Evolutionary conservation across 2,329 filamentous ascomycete species (phyloP).

Genomic region (Diaporthe helianthi): DNA sequence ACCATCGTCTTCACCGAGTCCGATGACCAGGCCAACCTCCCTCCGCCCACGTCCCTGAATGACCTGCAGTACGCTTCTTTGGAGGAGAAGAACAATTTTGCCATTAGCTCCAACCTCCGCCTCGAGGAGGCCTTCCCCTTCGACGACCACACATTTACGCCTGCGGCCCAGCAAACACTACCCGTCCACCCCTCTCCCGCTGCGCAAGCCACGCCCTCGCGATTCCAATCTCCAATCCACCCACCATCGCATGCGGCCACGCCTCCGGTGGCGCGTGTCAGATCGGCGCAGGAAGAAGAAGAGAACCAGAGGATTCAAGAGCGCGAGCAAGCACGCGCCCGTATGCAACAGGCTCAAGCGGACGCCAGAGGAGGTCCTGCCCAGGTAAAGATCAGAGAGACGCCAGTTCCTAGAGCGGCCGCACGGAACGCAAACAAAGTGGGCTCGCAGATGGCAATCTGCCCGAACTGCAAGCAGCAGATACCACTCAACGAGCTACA

Average conservation of each 20-base stretch:
- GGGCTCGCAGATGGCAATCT: slow-evolving; percentile 73
- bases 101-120: slow-evolving; percentile 79
- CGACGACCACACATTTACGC: slow-evolving; percentile 64
- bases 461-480: slow-evolving; percentile 91
- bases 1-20: slow-evolving; percentile 90
- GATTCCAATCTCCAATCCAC: slow-evolving; percentile 40
- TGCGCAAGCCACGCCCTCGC: slow-evolving; percentile 44
- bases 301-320: slow-evolving; percentile 70
- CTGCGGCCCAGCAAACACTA: slow-evolving; percentile 48
- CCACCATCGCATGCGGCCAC: slow-evolving; percentile 46
- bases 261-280: slow-evolving; percentile 44
- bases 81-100: slow-evolving; percentile 92
- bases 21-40: slow-evolving; percentile 85
- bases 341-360: slow-evolving; percentile 79
- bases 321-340: slow-evolving; percentile 63
- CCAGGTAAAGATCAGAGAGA: slow-evolving; percentile 89
- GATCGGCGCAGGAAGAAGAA: slow-evolving; percentile 63
- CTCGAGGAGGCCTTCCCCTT: slow-evolving; percentile 96
- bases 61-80: slow-evolving; percentile 94
- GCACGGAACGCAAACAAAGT: slow-evolving; percentile 72
- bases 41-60: slow-evolving; percentile 85
- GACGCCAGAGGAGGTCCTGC: slow-evolving; percentile 72
- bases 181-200: slow-evolving; percentile 54
- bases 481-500: slow-evolving; percentile 88
- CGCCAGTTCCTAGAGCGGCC: slow-evolving; percentile 87